Evolutionary conservation across 2,329 filamentous ascomycete species (phyloP), one percentile per base, ranked within the genome.

Genomic region (Ascochyta lentis): DNA sequence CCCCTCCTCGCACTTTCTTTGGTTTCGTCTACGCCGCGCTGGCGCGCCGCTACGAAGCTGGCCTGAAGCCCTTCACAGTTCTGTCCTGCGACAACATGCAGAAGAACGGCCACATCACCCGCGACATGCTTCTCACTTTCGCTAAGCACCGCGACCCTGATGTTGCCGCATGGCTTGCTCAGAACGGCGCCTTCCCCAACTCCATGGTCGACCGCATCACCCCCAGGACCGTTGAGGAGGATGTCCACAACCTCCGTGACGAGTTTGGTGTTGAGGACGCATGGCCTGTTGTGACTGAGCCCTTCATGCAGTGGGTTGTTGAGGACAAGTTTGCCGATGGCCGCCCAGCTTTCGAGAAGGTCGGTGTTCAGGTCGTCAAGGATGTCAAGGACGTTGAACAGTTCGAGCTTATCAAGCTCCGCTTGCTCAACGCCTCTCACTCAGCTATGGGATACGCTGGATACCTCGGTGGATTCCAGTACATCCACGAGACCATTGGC

Each of bases 171-270:
- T 70, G 67, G 67, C 61, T 70, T 16, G 61, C 64, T 40, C 54
- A 62, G 53, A 66, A 68, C 39, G 67, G 67, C 50, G 67, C 67
- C 29, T 70, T 70, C 61, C 67, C 67, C 49, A 70, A 70, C 63
- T 66, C 63, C 47, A 70, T 70, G 67, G 67, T 70, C 6, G 67
- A 70, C 60, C 61, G 67, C n/a, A 70, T 70, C 45, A 70, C 67
- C 16, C 67, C 67, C 24, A 57, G 66, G 31, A 70, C 67, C 31
- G 58, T 59, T 13, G 64, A 67, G 9, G 60, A 57, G 31, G 66
- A 70, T 57, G 65, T 64, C 38, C 16, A 45, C 48, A 58, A 45
- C 46, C 58, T 70, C 29, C 60, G 63, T 39, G 47, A 64, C 27
- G 55, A 67, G 19, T 70, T 70, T 8, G 65, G 66, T 23, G 55